Percentiles rank a stretch among this genome's conserved stretches.
These are phyloP conservation scores for Penicillium concentricum DNA, from an alignment of 2,329 filamentous ascomycete species.

Conservation along the genomic window DNA sequence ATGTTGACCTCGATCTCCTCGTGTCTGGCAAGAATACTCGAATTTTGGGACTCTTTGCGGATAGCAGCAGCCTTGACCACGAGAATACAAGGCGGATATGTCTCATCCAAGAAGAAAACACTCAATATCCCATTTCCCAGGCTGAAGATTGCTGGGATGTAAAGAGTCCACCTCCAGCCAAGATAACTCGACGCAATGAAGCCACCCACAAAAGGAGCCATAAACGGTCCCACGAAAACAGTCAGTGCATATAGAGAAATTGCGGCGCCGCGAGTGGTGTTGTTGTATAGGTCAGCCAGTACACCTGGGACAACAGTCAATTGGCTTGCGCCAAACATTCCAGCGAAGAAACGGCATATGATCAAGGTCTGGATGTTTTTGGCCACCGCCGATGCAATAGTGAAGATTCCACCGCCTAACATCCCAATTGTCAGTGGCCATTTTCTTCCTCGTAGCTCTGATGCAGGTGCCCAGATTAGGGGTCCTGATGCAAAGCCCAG, in stretches of 20 bases:
- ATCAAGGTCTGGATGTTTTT: slow-evolving; percentile 42
- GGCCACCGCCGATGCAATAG: slow-evolving; percentile 44
- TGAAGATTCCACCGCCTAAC: slow-evolving; percentile 44
- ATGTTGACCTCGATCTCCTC: slow-evolving; percentile 52
- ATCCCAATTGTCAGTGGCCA: slow-evolving; percentile 48
- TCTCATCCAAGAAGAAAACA: slow-evolving; percentile 50
- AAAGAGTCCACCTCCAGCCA: slow-evolving; percentile 53
- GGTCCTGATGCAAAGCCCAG: slow-evolving; percentile 59
- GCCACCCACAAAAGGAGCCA: slow-evolving; percentile 51
- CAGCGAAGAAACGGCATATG: slow-evolving; percentile 48
- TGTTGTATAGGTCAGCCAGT: slow-evolving; percentile 50
- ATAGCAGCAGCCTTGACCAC: slow-evolving; percentile 53
- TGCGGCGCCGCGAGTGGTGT: slow-evolving; percentile 38
- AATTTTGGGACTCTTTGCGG: slow-evolving; percentile 52
- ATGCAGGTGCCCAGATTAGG: slow-evolving; percentile 60
- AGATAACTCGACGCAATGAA: slow-evolving; percentile 48
- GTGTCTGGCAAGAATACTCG: slow-evolving; percentile 55
- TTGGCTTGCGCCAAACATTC: slow-evolving; percentile 45
- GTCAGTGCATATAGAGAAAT: slow-evolving; percentile 50
- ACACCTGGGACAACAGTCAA: slow-evolving; percentile 45
- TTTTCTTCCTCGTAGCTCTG: slow-evolving; percentile 59
- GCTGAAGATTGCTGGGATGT: slow-evolving; percentile 52
- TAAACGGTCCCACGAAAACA: slow-evolving; percentile 48
- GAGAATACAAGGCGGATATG: slow-evolving; percentile 54
- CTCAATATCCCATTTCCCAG: slow-evolving; percentile 40